Conservation (phyloP, 2,329 filamentous ascomycete species). For the Aspergillus piperis region DNA sequence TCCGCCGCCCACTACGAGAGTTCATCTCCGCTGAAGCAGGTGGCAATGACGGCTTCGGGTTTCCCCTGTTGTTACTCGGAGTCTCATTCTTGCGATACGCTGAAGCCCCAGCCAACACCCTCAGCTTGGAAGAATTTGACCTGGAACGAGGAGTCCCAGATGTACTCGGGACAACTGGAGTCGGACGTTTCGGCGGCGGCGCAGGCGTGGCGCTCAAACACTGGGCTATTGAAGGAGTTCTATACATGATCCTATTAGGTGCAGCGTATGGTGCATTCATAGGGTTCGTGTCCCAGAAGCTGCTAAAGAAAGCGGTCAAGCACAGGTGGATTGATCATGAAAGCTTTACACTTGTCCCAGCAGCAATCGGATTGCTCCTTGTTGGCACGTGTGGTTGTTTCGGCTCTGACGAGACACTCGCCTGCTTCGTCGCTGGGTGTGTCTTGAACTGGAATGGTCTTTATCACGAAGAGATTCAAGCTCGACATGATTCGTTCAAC, state of each 20-base stretch:
- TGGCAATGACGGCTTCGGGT: slow-evolving; percentile 64
- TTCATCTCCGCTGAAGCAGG: slow-evolving; percentile 65
- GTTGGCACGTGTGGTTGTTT: slow-evolving; percentile 60
- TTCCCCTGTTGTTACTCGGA: slow-evolving; percentile 62
- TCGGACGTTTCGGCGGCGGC: slow-evolving; percentile 57
- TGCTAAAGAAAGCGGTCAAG: slow-evolving; percentile 44
- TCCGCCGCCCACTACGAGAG: slow-evolving; percentile 58
- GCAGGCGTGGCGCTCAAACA: slow-evolving; percentile 55
- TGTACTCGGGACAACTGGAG: slow-evolving; percentile 37
- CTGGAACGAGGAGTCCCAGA: slow-evolving; percentile 26
- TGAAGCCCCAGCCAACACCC: slow-evolving; percentile 32
- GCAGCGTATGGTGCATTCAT: slow-evolving; percentile 55
- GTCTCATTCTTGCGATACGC: slow-evolving; percentile 60
- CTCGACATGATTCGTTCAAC: slow-evolving; percentile 63
- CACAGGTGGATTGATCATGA: slow-evolving; percentile 59
- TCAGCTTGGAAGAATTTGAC: slow-evolving; percentile 21
- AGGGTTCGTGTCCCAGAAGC: slow-evolving; percentile 52
- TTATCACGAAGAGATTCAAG: slow-evolving; percentile 58
- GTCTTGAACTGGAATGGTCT: slow-evolving; percentile 64
- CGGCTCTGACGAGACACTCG: slow-evolving; percentile 62
- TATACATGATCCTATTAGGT: slow-evolving; percentile 61
- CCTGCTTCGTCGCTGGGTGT: slow-evolving; percentile 62
- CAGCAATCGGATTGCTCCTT: slow-evolving; percentile 57
- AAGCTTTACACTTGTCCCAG: slow-evolving; percentile 56
- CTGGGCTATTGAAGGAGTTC: slow-evolving; percentile 62